Conservation (phyloP, 202 grass and related monocot genomes). For the Dendrocalamus latiflorus region DNA sequence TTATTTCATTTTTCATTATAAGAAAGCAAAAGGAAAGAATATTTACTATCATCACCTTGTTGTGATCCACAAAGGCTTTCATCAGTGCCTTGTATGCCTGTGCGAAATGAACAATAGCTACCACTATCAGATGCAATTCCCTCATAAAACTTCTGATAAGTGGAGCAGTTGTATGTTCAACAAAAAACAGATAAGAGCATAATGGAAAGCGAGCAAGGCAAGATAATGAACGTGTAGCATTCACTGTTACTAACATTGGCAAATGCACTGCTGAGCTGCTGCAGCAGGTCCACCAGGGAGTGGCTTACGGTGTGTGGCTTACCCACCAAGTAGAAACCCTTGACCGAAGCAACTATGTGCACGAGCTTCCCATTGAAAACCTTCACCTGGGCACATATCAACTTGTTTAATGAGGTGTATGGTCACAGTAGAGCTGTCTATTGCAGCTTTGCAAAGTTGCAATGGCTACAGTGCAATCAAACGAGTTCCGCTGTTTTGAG, state of each 20-base stretch:
- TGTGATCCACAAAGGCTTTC: conserved; percentile 93
- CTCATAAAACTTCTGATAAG: background rate
- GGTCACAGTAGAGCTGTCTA: background rate
- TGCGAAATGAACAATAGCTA: conserved; percentile 11
- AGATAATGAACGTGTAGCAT: background rate
- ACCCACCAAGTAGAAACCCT: conserved; percentile 80
- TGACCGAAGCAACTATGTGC: conserved; percentile 61
- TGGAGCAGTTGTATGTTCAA: background rate
- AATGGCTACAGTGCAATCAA: background rate
- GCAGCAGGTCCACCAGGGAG: conserved; percentile 84
- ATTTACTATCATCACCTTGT: conserved; percentile 58
- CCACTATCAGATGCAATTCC: background rate
- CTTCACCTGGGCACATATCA: conserved; percentile 70
- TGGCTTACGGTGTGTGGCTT: conserved; percentile 54
- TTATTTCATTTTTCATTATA: background rate
- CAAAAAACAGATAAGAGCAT: background rate
- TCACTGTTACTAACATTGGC: conserved; percentile 61
- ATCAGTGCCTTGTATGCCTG: conserved; percentile 75
- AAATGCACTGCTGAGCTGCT: conserved; percentile 91
- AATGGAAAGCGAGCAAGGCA: background rate
- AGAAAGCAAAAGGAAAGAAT: background rate
- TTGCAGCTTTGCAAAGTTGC: background rate
- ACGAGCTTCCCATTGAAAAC: conserved; percentile 95
- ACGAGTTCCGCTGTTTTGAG: background rate
- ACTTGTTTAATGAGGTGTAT: background rate